phyloP scores from a whole-genome alignment of 2,329 filamentous ascomycete species.

The Karstenula rhodostoma region DNA sequence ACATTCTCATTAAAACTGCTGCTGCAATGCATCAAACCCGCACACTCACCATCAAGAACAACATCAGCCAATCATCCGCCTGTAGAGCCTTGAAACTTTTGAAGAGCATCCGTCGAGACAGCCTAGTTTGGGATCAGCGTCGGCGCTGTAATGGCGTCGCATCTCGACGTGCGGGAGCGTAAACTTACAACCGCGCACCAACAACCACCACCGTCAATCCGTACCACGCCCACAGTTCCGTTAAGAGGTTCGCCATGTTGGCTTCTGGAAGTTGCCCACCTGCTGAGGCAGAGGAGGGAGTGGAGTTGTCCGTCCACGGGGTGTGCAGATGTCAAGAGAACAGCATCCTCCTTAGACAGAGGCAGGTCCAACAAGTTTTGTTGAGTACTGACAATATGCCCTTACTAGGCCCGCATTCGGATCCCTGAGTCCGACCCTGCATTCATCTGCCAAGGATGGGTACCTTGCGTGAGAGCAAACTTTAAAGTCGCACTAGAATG shows the following conservation, averaged over 20 bases:
- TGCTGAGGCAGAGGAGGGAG: background rate
- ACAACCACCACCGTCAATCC: conserved; percentile 45
- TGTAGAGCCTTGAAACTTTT: conserved; percentile 56
- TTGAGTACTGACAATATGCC: background rate
- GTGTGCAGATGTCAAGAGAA: background rate
- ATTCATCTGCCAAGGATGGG: background rate
- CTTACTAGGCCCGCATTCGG: background rate
- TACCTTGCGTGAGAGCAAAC: background rate
- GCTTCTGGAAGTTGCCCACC: background rate
- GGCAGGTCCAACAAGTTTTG: background rate
- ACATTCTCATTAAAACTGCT: background rate
- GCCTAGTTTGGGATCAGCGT: conserved; percentile 26
- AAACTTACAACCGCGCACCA: conserved; percentile 46
- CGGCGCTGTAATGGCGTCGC: background rate
- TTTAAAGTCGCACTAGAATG: background rate
- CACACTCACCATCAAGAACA: conserved; percentile 51
- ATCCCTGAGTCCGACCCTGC: background rate
- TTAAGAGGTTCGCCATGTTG: conserved; percentile 30
- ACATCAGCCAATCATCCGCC: conserved; percentile 64
- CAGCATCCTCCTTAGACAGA: background rate
- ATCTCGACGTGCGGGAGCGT: background rate
- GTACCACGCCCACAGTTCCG: conserved; percentile 53
- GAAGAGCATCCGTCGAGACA: conserved; percentile 52
- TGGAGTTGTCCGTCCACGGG: background rate
- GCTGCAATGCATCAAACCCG: background rate